These are phyloP conservation scores for Penicillium argentinense DNA, from an alignment of 495 filamentous ascomycete species.

Conservation along the genomic window DNA sequence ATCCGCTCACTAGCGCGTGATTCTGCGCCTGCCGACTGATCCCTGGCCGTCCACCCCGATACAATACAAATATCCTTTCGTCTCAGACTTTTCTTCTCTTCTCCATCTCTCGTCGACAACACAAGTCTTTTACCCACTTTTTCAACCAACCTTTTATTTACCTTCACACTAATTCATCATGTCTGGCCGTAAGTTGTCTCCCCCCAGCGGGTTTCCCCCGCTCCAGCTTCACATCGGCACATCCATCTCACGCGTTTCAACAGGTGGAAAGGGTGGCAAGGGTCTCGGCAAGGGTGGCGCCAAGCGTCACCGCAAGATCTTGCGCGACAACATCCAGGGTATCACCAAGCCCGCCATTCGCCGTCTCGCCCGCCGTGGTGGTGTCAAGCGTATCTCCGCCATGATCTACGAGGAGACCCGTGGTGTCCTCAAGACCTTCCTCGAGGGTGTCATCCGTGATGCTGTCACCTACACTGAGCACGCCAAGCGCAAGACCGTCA, in stretches of 20 bases:
- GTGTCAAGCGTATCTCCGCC: constrained; percentile 99
- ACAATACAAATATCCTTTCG: constrained; percentile 49
- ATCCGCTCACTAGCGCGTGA: constrained; percentile 42
- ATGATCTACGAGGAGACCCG: constrained; percentile 99
- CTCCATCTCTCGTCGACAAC: constrained; percentile 37
- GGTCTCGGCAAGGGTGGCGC: constrained; percentile 96
- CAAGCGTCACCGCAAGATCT: constrained; percentile 95
- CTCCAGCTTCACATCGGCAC: not conserved
- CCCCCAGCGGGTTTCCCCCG: constrained; percentile 1
- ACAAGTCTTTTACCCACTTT: constrained; percentile 37
- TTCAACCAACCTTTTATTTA: constrained; percentile 29
- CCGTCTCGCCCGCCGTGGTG: constrained; percentile 98
- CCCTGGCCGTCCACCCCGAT: constrained; percentile 25
- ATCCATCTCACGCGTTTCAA: constrained; percentile 22
- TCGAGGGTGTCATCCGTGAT: constrained; percentile 99
- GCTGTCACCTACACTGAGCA: constrained; percentile 99
- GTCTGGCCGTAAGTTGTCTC: constrained; percentile 65
- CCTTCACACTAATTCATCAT: constrained; percentile 49
- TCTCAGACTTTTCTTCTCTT: constrained; percentile 43
- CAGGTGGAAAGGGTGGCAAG: constrained; percentile 97
- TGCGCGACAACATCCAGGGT: constrained; percentile 97
- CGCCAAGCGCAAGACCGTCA: constrained; percentile 98
- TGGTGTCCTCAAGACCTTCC: constrained; percentile 99
- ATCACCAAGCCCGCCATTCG: constrained; percentile 99
- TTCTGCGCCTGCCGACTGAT: constrained; percentile 34